phyloP scores from a whole-genome alignment of 768 basidiomycete genomes.

The Termitomyces sp. region DNA sequence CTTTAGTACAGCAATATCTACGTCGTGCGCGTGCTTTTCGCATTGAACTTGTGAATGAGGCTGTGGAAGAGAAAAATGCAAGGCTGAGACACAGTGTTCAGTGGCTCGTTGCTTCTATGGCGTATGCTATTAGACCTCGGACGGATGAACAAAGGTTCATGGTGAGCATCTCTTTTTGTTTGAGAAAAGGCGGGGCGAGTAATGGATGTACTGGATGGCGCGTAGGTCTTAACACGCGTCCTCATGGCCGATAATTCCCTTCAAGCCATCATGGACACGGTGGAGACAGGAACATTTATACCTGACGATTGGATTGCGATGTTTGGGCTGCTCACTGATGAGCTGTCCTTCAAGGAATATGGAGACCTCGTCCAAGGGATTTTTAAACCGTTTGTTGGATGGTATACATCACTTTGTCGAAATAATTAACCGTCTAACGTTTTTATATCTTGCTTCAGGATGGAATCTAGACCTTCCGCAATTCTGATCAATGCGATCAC shows the following conservation, averaged over 20 bases:
- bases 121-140: neutral
- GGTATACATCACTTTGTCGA: neutral
- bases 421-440: neutral
- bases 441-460: neutral
- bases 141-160: neutral
- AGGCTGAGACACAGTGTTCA: neutral
- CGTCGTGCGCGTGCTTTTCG: neutral
- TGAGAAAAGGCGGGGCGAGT: neutral
- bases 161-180: neutral
- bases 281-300: neutral
- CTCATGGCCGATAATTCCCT: conserved; percentile 1
- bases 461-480: neutral
- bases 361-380: neutral
- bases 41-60: neutral
- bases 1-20: neutral
- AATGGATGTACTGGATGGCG: too few species aligned
- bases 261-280: neutral
- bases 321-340: conserved; percentile 2
- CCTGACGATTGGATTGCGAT: conserved; percentile 4
- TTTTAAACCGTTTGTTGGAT: neutral
- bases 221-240: neutral
- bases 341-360: neutral
- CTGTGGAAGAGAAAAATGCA: neutral
- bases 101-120: conserved; percentile 2
- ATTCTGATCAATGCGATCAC: neutral